Percentiles rank a stretch among this genome's conserved stretches.
These are phyloP conservation scores for Chenopodium berlandieri DNA, from an alignment of 148 eudicot species.

Conservation along the genomic window DNA sequence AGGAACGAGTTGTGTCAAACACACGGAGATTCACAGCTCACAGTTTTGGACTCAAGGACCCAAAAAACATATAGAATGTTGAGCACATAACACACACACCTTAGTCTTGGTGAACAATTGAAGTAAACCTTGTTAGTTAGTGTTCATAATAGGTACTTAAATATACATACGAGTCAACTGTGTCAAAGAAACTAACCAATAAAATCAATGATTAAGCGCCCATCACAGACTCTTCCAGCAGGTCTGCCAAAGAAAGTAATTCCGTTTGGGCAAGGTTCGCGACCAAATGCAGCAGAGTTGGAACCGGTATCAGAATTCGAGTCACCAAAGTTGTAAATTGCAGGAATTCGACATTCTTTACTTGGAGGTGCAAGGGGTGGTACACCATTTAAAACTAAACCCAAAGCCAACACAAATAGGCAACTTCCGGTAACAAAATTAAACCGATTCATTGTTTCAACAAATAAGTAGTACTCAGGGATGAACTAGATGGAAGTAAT, in stretches of 20 bases:
- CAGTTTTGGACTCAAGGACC: too few species aligned
- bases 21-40: too few species aligned
- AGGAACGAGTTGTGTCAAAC: too few species aligned
- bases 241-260: slow-evolving; percentile 49
- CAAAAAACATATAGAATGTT: too few species aligned
- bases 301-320: slow-evolving; percentile 77
- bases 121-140: too few species aligned
- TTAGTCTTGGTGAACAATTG: too few species aligned
- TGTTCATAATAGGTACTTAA: too few species aligned
- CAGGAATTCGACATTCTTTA: slow-evolving; percentile 47
- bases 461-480: not conserved
- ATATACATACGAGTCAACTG: too few species aligned
- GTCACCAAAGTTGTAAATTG: slow-evolving; percentile 74
- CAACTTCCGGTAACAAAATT: not conserved
- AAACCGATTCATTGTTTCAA: not conserved
- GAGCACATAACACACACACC: too few species aligned
- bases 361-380: not conserved
- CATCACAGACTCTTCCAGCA: slow-evolving; percentile 53
- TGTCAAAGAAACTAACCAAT: slow-evolving; percentile 38
- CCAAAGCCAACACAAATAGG: not conserved
- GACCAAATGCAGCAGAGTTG: slow-evolving; percentile 61
- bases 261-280: slow-evolving; percentile 48
- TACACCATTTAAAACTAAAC: not conserved
- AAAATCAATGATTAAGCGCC: slow-evolving; percentile 63
- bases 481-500: too few species aligned